A percentile compares a stretch with the other conserved stretches of the same genome.
These are phyloP conservation scores for Penicillium aurantiogriseum DNA, from an alignment of 2,329 filamentous ascomycete genomes.

Conservation along the genomic window DNA sequence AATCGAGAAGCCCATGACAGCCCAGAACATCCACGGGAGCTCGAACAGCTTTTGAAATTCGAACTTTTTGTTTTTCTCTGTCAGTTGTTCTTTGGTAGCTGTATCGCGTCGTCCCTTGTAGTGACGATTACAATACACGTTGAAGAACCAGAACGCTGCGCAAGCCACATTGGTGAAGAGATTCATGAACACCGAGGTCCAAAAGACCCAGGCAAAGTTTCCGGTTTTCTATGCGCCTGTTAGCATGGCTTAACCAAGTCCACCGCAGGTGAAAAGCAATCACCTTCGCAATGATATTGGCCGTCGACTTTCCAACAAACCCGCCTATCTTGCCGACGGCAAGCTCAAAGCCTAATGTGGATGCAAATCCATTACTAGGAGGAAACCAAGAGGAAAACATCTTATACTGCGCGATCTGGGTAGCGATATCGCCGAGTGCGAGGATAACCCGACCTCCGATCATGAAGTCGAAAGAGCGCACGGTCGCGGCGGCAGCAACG, in stretches of 20 bases:
- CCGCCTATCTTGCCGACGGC: constrained; percentile 61
- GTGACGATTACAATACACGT: constrained; percentile 49
- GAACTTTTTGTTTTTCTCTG: constrained; percentile 59
- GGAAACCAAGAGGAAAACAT: constrained; percentile 66
- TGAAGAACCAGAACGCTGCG: constrained; percentile 56
- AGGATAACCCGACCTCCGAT: constrained; percentile 56
- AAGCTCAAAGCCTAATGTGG: constrained; percentile 60
- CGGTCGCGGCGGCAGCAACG: constrained; percentile 57
- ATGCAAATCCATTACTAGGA: constrained; percentile 61
- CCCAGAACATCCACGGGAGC: constrained; percentile 62
- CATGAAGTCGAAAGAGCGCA: constrained; percentile 61
- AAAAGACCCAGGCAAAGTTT: constrained; percentile 62
- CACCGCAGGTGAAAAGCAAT: neutral
- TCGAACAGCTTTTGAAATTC: constrained; percentile 56
- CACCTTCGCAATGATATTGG: constrained; percentile 57
- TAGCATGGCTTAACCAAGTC: neutral
- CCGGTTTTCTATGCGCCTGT: constrained; percentile 48
- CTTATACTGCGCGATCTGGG: constrained; percentile 64
- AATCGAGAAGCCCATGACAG: constrained; percentile 54
- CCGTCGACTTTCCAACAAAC: constrained; percentile 60
- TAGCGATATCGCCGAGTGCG: constrained; percentile 62
- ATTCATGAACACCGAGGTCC: constrained; percentile 65
- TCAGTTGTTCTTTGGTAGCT: constrained; percentile 59
- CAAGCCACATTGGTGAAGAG: constrained; percentile 61
- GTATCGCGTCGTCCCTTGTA: constrained; percentile 53